A percentile compares a stretch with the other conserved stretches of the same genome.
Conservation (phyloP, 352 stramenopile genomes). For the Phytophthora cryptogea region DNA sequence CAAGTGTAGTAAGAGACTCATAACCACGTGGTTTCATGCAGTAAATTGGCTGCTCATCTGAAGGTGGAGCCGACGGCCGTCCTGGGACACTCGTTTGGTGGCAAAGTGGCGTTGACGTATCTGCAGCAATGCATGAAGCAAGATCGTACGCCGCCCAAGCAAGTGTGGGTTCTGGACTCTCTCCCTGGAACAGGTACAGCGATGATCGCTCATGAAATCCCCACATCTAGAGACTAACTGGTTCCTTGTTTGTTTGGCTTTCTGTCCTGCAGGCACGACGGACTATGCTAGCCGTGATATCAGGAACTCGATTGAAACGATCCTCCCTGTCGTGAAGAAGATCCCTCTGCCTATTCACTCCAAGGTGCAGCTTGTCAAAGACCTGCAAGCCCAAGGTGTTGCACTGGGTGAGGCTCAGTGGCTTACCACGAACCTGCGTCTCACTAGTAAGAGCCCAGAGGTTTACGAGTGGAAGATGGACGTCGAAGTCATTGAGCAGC, state of each 20-base stretch:
- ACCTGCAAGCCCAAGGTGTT: constrained; percentile 66
- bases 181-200: constrained; percentile 63
- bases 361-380: constrained; percentile 66
- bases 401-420: constrained; percentile 73
- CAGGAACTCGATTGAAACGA: constrained; percentile 73
- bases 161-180: constrained; percentile 78
- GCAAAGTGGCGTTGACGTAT: constrained; percentile 79
- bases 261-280: constrained; percentile 36
- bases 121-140: constrained; percentile 57
- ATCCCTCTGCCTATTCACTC: constrained; percentile 75
- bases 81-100: constrained; percentile 79
- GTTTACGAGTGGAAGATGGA: constrained; percentile 86
- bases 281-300: constrained; percentile 69
- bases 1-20: not conserved
- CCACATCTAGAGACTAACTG: not conserved
- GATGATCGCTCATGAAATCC: not conserved
- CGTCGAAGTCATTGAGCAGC: constrained; percentile 68
- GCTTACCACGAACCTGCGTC: constrained; percentile 80
- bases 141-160: constrained; percentile 40
- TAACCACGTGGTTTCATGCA: constrained; percentile 14
- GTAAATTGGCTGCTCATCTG: constrained; percentile 53
- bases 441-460: constrained; percentile 51
- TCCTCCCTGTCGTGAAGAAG: constrained; percentile 70
- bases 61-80: constrained; percentile 63
- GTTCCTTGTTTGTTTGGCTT: not conserved